Base-by-base conservation (phyloP, 1,139 yeast species). In the Hemisphaericaspora subhashii region DNA sequence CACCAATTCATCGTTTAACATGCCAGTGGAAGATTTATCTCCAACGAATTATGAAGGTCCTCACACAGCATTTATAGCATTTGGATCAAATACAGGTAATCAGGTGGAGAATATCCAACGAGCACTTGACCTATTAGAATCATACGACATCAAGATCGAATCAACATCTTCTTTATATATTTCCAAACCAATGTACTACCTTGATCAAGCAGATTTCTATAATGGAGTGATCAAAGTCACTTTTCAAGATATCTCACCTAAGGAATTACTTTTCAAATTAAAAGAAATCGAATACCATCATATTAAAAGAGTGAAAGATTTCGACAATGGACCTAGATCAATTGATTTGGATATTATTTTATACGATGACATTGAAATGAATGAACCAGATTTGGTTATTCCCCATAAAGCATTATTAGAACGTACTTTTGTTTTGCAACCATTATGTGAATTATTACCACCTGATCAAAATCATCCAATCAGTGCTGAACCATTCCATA, bases 331-430 rank as follows among this genome's bases (percentile, higher is more conserved):
- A 0, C 98, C 98, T 5, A 70, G 99, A 43, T 66, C 85, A 8
- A 86, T 92, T 40, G 99, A 92, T 55, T 72, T 92, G 43, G 99
- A 92, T 60, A 87, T 92, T 16, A 52, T 92, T 11, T 64, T 92
- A 17, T 89, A 80, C 52, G 94, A 82, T 54, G 75, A 79, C 39
- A 52, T 71, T 21, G 73, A 76, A 17, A 48, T 75, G 18, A 84
- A 83, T 54, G 68, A 77, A 1, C 66, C 74, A 0, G 73, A 78
- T 35, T 72, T 92, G 51, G 77, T 75, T 21, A 72, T 92, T 14
- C 99, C 98, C 1, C 99, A 92, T 60, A 79, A 83, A 31, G 74
- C 87, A 38, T 85, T 92, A 89, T 70, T 88, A 39, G 96, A 89
- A 48, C 74, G 99, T 43, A 78, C 90, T 1, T 92, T 92, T 70